phyloP scores from a whole-genome alignment of 2,329 filamentous ascomycete species.

The Arthrobotrys megalospora region DNA sequence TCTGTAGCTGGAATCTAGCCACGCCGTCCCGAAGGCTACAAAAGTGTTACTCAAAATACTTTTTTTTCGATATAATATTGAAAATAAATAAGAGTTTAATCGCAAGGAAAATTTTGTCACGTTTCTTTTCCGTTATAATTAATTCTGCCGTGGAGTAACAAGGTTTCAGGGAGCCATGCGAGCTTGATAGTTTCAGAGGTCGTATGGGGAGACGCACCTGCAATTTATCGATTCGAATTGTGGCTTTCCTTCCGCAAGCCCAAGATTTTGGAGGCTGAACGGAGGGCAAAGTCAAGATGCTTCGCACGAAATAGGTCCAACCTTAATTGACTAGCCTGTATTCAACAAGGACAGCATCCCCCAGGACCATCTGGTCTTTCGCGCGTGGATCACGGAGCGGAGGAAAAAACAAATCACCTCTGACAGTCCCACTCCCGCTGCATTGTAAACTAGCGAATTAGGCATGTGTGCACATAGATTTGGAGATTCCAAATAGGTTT shows the following conservation, averaged over 20 bases:
- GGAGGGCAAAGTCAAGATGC: constrained; percentile 57
- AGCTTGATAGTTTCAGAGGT: constrained; percentile 60
- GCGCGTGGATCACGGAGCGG: constrained; percentile 54
- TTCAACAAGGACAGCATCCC: constrained; percentile 45
- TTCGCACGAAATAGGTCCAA: constrained; percentile 51
- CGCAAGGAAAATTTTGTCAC: constrained; percentile 31
- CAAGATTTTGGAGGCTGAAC: constrained; percentile 59
- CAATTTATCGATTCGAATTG: constrained; percentile 61
- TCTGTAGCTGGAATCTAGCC: constrained; percentile 11
- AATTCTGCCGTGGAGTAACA: constrained; percentile 55
- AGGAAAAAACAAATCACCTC: constrained; percentile 53
- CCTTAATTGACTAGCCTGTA: constrained; percentile 39
- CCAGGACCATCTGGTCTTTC: constrained; percentile 60
- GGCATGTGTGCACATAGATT: constrained; percentile 55
- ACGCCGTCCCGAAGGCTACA: constrained; percentile 9
- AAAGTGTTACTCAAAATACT: constrained; percentile 21
- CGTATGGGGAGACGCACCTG: constrained; percentile 58
- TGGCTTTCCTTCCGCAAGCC: constrained; percentile 58
- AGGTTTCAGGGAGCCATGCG: constrained; percentile 57
- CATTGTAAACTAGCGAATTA: constrained; percentile 59
- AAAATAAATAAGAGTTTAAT: constrained; percentile 23
- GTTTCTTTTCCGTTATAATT: constrained; percentile 55
- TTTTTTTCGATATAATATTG: neutral
- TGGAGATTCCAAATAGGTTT: constrained; percentile 59
- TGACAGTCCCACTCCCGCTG: constrained; percentile 59